Percentiles rank a stretch among this genome's conserved stretches.
Evolutionary conservation across 1,284 basidiomycete genomes (phyloP).

Genomic region (Thelephora terrestris): DNA sequence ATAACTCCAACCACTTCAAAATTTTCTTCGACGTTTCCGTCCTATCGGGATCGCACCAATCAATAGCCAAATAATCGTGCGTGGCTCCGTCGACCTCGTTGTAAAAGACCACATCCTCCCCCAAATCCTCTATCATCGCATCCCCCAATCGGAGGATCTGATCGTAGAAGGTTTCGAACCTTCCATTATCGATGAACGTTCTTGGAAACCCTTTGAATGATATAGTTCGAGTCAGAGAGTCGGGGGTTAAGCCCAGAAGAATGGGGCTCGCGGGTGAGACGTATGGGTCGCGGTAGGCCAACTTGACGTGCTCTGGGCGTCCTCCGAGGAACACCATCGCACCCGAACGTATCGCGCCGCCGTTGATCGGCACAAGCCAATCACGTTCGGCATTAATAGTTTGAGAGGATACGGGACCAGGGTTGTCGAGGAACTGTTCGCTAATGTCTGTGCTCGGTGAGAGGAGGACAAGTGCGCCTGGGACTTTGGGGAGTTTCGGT

Average conservation of each 20-base stretch:
- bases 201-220: constrained; percentile 26
- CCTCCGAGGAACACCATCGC: background rate
- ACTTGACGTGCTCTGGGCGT: background rate
- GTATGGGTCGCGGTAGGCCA: constrained; percentile 14
- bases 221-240: background rate
- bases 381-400: constrained; percentile 8
- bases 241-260: background rate
- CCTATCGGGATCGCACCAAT: constrained; percentile 44
- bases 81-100: constrained; percentile 37
- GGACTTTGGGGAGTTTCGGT: constrained; percentile 16
- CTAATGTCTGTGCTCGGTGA: constrained; percentile 39
- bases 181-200: constrained; percentile 26
- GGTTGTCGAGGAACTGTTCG: constrained; percentile 13
- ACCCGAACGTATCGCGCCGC: constrained; percentile 3
- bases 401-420: constrained; percentile 15
- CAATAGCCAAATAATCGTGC: constrained; percentile 42
- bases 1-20: constrained; percentile 31
- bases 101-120: constrained; percentile 35
- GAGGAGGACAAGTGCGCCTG: constrained; percentile 32
- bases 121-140: constrained; percentile 33
- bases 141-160: constrained; percentile 22
- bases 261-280: constrained; percentile 19
- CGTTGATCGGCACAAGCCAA: background rate
- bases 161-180: constrained; percentile 25
- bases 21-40: constrained; percentile 34